These are phyloP conservation scores for Termitomyces sp. DNA, from an alignment of 768 basidiomycete genomes.

Conservation along the genomic window DNA sequence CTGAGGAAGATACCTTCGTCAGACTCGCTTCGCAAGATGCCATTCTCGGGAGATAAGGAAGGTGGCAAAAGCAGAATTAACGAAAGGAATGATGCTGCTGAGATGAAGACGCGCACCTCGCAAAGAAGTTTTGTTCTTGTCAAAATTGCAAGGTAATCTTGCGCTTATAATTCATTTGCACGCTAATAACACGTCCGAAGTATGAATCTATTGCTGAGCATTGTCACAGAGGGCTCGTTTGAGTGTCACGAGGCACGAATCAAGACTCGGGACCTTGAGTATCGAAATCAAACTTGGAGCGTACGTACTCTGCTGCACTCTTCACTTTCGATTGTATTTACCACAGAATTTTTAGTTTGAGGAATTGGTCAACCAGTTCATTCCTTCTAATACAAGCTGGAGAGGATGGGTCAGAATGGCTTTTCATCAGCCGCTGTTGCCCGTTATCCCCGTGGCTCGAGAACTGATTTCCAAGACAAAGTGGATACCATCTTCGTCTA, in stretches of 20 bases:
- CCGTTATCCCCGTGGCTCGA: conserved; percentile 73
- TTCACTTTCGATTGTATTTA: not conserved
- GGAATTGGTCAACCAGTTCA: conserved; percentile 73
- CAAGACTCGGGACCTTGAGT: conserved; percentile 74
- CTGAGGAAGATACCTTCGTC: conserved; percentile 36
- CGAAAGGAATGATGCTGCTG: conserved; percentile 54
- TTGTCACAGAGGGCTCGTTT: conserved; percentile 81
- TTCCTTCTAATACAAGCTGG: conserved; percentile 75
- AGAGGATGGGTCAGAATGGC: conserved; percentile 81
- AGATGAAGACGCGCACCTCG: conserved; percentile 77
- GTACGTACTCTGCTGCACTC: conserved; percentile 35
- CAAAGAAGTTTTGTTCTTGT: conserved; percentile 84
- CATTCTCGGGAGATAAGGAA: conserved; percentile 11
- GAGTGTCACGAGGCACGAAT: conserved; percentile 77
- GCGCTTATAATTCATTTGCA: not conserved
- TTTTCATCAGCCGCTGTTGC: conserved; percentile 73
- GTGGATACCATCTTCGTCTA: conserved; percentile 47
- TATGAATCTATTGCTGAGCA: conserved; percentile 68
- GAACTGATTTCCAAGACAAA: conserved; percentile 78
- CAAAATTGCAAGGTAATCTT: conserved; percentile 56
- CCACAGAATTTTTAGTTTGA: conserved; percentile 49
- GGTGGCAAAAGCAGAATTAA: conserved; percentile 6
- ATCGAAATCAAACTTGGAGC: conserved; percentile 79
- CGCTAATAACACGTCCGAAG: conserved; percentile 25
- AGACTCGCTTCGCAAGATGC: conserved; percentile 26